Evolutionary conservation across 192 early-diverging fungal genomes (phyloP).

Genomic region (Thamnidium elegans): DNA sequence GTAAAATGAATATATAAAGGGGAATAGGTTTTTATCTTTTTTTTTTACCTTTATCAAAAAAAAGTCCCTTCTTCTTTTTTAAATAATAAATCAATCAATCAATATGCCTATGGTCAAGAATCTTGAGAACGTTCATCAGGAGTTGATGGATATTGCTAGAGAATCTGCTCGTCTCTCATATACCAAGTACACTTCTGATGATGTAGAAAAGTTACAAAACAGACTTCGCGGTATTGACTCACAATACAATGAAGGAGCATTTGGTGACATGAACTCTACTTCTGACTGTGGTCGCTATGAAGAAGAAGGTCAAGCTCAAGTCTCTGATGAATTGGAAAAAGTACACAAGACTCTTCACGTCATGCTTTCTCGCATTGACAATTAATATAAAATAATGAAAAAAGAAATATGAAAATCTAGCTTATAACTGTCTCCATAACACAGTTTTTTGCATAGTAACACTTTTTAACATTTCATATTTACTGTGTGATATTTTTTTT

Average conservation of each 20-base stretch:
- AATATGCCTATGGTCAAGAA: constrained; percentile 22
- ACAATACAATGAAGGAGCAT: constrained; percentile 11
- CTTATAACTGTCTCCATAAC: too few species aligned
- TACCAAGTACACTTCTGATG: constrained; percentile 16
- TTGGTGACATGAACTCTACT: neutral
- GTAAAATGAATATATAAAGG: too few species aligned
- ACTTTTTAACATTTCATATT: too few species aligned
- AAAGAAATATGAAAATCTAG: too few species aligned
- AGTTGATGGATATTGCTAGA: constrained; percentile 19
- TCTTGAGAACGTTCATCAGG: constrained; percentile 19
- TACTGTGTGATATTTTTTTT: too few species aligned
- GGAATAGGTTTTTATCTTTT: too few species aligned
- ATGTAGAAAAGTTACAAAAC: constrained; percentile 9
- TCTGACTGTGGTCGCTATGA: constrained; percentile 7
- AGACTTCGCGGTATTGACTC: constrained; percentile 10
- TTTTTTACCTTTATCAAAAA: too few species aligned
- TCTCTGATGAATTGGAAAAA: constrained; percentile 15
- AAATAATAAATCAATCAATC: neutral
- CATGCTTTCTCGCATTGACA: constrained; percentile 16
- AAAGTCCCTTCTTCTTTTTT: too few species aligned
- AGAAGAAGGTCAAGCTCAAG: constrained; percentile 15
- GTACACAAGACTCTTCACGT: constrained; percentile 17
- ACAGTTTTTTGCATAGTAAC: too few species aligned
- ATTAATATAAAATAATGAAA: too few species aligned
- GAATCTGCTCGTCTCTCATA: constrained; percentile 12